Evolutionary conservation across 108 stramenopile species (phyloP), one percentile per base, ranked within the genome.

Genomic region (Cyclotella sp.): DNA sequence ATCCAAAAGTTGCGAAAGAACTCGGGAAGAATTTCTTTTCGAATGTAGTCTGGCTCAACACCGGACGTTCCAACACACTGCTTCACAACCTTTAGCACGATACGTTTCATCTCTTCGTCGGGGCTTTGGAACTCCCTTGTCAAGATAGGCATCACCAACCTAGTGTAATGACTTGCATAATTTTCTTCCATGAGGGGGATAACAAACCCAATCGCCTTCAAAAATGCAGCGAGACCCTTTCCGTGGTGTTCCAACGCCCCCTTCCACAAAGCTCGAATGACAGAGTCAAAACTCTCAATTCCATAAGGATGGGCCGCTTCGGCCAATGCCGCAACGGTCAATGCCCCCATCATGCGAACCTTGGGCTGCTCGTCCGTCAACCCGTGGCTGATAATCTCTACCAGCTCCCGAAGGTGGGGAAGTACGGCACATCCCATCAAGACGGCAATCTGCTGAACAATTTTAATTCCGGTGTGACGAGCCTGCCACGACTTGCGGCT

Each of bases 151-250:
- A 99, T 99, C 19, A 98, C 97, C 76, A 98, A 88, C 42, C 97
- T 85, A 6, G 98, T 98, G 83, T 98, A 98, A 82, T 98, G 98
- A 86, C 97, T 97, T n/a, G 99, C 99, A 77, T 99, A 98, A 77
- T 96, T 97, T 70, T 96, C 96, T 79, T 98, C 98, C 98, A 99
- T 99, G 44, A 99, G 85, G 0, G 99, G 99, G 63, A 99, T 98
- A 49, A 99, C 89, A 72, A 93, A 97, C 18, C 99, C 99, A 75
- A 99, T 95, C 28, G 98, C 98, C 84, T 99, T 98, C 61, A 99
- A 83, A 77, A 98, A 99, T 9, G 99, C 98, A 19, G 98, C 98
- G 10, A 99, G 91, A 9, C 93, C 96, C 84, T 99, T 99, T 16
- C 98, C 98, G 42, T 97, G 94, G 81, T 99, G 98, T 58, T 97